phyloP scores from a whole-genome alignment of 2,329 filamentous ascomycete species.

The Colletotrichum phormii region DNA sequence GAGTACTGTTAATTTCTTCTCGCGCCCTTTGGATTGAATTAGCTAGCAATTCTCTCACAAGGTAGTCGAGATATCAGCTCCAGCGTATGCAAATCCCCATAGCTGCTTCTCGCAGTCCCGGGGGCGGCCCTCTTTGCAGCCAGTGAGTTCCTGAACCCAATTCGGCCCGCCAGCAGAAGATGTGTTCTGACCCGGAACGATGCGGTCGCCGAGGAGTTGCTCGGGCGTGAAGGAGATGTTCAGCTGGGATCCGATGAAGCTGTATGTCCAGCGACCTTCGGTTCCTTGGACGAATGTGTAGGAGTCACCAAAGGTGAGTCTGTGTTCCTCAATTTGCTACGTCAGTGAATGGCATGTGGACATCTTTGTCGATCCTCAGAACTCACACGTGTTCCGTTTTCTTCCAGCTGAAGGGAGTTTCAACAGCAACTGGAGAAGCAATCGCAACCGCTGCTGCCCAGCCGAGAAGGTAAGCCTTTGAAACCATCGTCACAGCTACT shows the following conservation, averaged over 20 bases:
- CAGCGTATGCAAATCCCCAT: conserved; percentile 69
- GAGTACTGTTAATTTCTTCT: background rate
- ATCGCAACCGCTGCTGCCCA: background rate
- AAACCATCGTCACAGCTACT: background rate
- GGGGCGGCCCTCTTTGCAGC: conserved; percentile 58
- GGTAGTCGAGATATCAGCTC: conserved; percentile 52
- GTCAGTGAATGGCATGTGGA: background rate
- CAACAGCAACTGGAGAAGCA: background rate
- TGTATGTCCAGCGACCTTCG: conserved; percentile 60
- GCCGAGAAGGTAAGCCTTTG: background rate
- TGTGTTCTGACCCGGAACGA: conserved; percentile 60
- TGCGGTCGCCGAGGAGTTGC: conserved; percentile 57
- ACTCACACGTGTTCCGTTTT: conserved; percentile 41
- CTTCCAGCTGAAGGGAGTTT: conserved; percentile 37
- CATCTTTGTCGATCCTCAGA: background rate
- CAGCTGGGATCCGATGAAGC: conserved; percentile 65
- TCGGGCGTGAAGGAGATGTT: conserved; percentile 56
- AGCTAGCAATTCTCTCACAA: background rate
- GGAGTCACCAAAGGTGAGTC: conserved; percentile 61
- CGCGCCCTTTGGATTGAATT: accelerated
- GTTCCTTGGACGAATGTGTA: conserved; percentile 67
- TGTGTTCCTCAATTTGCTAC: conserved; percentile 24
- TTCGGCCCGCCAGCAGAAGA: conserved; percentile 64
- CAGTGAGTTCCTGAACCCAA: conserved; percentile 65
- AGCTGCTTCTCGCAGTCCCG: conserved; percentile 58